Percentiles rank a stretch among this genome's conserved stretches.
Evolutionary conservation across 176 grass and related monocot species (phyloP).

Genomic region (Raddia distichophylla): DNA sequence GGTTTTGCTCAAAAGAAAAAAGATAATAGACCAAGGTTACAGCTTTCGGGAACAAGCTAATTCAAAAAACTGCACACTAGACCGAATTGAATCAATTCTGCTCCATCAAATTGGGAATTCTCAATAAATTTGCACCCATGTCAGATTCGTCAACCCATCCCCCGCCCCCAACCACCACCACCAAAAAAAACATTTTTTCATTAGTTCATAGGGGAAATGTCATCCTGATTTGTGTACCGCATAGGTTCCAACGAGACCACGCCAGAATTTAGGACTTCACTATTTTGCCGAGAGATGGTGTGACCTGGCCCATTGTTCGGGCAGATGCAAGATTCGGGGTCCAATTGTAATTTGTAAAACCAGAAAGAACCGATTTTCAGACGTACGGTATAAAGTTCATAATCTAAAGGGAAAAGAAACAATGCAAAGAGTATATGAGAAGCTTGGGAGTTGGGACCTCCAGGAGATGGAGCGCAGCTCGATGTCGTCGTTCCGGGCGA

Average conservation of each 20-base stretch:
- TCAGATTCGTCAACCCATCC: background rate
- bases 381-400: background rate
- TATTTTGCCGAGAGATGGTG: background rate
- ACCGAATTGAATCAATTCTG: background rate
- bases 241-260: background rate
- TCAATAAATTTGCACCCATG: background rate
- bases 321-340: background rate
- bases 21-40: background rate
- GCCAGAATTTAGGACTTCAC: background rate
- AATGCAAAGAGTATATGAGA: background rate
- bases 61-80: background rate
- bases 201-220: background rate
- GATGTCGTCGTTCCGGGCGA: constrained; percentile 75
- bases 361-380: background rate
- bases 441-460: constrained; percentile 47
- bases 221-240: background rate
- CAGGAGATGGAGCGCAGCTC: constrained; percentile 83
- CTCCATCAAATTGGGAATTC: background rate
- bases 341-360: background rate
- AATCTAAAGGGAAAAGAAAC: background rate
- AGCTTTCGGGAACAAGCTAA: background rate
- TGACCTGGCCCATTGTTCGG: background rate
- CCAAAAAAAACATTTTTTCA: background rate
- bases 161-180: too few species aligned
- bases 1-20: background rate